These are phyloP conservation scores for Penicillium canescens DNA, from an alignment of 495 filamentous ascomycete species.

Conservation along the genomic window DNA sequence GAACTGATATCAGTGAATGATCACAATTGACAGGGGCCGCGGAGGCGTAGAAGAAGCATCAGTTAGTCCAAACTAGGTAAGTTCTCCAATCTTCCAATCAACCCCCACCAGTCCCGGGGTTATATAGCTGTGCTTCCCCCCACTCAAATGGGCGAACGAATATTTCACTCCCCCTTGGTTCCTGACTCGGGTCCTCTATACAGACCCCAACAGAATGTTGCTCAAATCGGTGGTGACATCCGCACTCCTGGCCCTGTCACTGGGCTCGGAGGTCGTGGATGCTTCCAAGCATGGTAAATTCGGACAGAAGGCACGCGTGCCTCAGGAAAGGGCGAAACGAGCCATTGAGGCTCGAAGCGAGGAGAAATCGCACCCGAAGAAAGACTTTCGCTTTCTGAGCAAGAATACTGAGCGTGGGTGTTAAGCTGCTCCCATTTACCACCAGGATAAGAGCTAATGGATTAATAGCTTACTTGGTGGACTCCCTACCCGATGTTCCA, in stretches of 20 bases:
- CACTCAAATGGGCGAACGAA: neutral
- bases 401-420: constrained; percentile 37
- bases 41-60: constrained; percentile 17
- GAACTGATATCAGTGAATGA: constrained; percentile 15
- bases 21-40: constrained; percentile 4
- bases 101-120: neutral
- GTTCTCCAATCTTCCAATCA: neutral
- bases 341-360: constrained; percentile 53
- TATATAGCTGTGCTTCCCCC: neutral
- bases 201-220: constrained; percentile 21
- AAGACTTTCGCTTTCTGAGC: constrained; percentile 39
- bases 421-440: neutral
- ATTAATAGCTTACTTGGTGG: constrained; percentile 59
- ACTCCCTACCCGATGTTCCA: constrained; percentile 69
- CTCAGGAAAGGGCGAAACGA: constrained; percentile 79
- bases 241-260: constrained; percentile 26
- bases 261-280: constrained; percentile 27
- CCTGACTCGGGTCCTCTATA: neutral
- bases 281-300: constrained; percentile 35
- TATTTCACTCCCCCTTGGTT: neutral
- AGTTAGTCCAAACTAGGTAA: neutral
- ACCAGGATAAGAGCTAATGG: neutral
- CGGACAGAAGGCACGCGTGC: constrained; percentile 70
- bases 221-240: constrained; percentile 31
- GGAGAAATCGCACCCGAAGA: constrained; percentile 12